phyloP scores from a whole-genome alignment of 2,329 filamentous ascomycete genomes.

The Apiospora pterosperma region DNA sequence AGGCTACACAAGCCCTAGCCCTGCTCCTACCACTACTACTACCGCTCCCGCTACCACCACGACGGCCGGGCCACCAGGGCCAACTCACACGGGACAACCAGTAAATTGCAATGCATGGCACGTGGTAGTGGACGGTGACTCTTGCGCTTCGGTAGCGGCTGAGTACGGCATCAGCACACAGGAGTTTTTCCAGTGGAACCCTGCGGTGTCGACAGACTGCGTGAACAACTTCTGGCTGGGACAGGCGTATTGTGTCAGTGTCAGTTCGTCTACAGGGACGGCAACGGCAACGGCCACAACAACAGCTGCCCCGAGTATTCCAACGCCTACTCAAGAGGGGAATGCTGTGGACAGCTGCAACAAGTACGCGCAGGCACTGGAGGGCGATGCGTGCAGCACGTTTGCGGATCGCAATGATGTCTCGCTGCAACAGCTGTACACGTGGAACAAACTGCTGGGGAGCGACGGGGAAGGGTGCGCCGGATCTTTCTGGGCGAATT shows the following conservation, averaged over 20 bases:
- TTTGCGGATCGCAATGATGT: slow-evolving; percentile 5
- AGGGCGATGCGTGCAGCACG: slow-evolving; percentile 19
- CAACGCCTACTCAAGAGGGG: neutral
- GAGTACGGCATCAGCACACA: neutral
- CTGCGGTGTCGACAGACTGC: slow-evolving; percentile 16
- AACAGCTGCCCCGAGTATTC: neutral
- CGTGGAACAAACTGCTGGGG: slow-evolving; percentile 16
- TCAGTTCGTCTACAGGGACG: neutral
- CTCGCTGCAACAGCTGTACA: slow-evolving; percentile 3
- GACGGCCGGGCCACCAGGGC: too few relatives aligned
- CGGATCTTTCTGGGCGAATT: slow-evolving; percentile 16
- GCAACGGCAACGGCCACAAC: neutral
- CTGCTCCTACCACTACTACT: too few relatives aligned
- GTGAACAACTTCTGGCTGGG: slow-evolving; percentile 13
- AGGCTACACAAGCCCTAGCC: too few relatives aligned
- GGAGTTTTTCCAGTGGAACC: slow-evolving; percentile 15
- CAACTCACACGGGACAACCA: neutral
- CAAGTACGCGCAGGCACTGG: slow-evolving; percentile 19
- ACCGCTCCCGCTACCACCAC: neutral
- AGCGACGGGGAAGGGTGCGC: slow-evolving; percentile 20
- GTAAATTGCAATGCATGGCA: neutral
- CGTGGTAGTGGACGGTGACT: neutral
- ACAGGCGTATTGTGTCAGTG: slow-evolving; percentile 11
- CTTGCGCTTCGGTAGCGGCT: neutral
- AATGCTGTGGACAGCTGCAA: slow-evolving; percentile 24